Evolutionary conservation across 2,329 filamentous ascomycete species (phyloP).

Genomic region (Graphium sp.): DNA sequence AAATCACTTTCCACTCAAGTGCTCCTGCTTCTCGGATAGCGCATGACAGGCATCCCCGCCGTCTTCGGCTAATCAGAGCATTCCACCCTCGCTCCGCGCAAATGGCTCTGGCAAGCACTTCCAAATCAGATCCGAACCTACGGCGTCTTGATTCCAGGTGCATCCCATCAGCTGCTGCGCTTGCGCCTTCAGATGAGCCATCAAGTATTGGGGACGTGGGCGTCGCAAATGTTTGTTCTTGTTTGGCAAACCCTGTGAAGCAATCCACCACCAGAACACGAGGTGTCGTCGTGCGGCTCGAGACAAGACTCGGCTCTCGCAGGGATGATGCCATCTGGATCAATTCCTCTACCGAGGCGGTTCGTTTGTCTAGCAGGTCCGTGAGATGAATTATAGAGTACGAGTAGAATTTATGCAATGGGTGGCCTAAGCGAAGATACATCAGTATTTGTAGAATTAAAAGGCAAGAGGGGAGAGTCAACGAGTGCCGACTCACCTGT

Average conservation of each 20-base stretch:
- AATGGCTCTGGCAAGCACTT: slow-evolving; percentile 54
- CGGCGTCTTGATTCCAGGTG: slow-evolving; percentile 37
- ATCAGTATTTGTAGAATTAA: slow-evolving; percentile 4
- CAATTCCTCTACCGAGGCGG: slow-evolving; percentile 27
- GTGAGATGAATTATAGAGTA: slow-evolving; percentile 43
- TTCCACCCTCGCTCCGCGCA: slow-evolving; percentile 63
- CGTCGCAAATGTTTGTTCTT: slow-evolving; percentile 21
- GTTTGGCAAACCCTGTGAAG: slow-evolving; percentile 32
- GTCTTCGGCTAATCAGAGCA: slow-evolving; percentile 49
- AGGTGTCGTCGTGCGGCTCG: slow-evolving; percentile 12
- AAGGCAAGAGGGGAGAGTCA: neutral
- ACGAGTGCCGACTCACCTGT: slow-evolving; percentile 19
- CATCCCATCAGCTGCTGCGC: slow-evolving; percentile 29
- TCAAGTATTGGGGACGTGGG: slow-evolving; percentile 29
- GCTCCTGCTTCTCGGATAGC: slow-evolving; percentile 60
- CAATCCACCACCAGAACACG: slow-evolving; percentile 46
- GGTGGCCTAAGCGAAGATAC: slow-evolving; percentile 27
- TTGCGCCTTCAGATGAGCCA: slow-evolving; percentile 2
- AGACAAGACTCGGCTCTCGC: slow-evolving; percentile 11
- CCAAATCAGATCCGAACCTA: slow-evolving; percentile 46
- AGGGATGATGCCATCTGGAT: slow-evolving; percentile 17
- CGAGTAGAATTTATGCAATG: slow-evolving; percentile 44
- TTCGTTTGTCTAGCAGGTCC: slow-evolving; percentile 30
- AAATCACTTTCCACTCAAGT: slow-evolving; percentile 51
- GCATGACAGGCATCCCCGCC: slow-evolving; percentile 55